Conservation (phyloP, 306 rosid species). For the Begonia masoniana region DNA sequence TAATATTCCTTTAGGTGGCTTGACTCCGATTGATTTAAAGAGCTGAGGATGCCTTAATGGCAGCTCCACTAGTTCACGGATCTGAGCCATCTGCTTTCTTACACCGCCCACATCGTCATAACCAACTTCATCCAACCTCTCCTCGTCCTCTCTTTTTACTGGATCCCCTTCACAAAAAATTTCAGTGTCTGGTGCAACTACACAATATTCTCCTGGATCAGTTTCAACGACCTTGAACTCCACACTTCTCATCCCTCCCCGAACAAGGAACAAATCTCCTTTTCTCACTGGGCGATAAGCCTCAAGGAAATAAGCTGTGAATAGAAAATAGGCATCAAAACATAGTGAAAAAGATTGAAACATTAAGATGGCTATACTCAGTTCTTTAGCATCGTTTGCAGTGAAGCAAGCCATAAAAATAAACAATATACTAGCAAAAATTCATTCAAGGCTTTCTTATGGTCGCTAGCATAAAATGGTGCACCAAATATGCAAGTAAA, state of each 20-base stretch:
- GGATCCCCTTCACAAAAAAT: constrained; percentile 13
- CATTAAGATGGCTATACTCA: no score
- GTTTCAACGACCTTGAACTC: constrained; percentile 17
- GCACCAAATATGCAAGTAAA: no score
- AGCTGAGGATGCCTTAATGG: constrained; percentile 15
- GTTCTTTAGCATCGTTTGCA: no score
- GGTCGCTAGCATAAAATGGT: no score
- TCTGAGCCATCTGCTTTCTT: constrained; percentile 14
- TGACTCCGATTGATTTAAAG: constrained; percentile 11
- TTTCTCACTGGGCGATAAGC: constrained; percentile 11
- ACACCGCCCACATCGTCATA: constrained; percentile 16
- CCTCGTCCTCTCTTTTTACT: constrained; percentile 13
- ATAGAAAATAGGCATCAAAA: neutral
- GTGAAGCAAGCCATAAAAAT: no score
- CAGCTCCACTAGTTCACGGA: constrained; percentile 12
- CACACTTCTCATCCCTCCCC: constrained; percentile 18
- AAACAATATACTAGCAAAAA: no score
- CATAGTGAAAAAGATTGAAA: no score
- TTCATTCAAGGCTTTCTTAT: no score
- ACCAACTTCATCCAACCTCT: constrained; percentile 12
- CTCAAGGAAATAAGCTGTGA: constrained; percentile 9
- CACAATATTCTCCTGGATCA: constrained; percentile 14
- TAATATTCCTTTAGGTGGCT: constrained; percentile 25
- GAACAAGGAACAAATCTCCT: constrained; percentile 14
- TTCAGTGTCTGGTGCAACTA: constrained; percentile 15